Base-by-base conservation (phyloP, 1,139 yeast species). In the Suhomyces bribrorum region DNA sequence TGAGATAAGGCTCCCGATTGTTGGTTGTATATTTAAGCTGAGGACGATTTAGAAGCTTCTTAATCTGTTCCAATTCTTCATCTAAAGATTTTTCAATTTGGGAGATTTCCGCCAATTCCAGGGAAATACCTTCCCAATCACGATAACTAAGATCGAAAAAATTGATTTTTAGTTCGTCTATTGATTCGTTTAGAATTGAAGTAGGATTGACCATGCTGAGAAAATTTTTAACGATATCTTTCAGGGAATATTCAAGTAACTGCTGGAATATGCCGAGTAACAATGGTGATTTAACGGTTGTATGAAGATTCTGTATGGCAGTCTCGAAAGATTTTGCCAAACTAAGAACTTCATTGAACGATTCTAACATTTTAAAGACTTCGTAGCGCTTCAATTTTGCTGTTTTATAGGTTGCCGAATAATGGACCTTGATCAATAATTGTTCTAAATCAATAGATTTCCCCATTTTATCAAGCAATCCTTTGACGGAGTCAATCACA, bases 351-450 rank as follows among this genome's bases (percentile, higher is more conserved):
- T 73, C 77, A 26, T 62, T 52, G 38, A 83, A 61, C 32, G 73
- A 72, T 28, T 69, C 71, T 43, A 92, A 61, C 53, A 86, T 75
- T 18, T 65, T 56, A 49, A 75, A 86, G 1, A 86, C 66, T 45
- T 89, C 95, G 40, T 77, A 79, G 28, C 95, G 71, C 14, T 79
- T 71, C 13, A 86, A 73, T 37, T 74, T 72, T 2, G 77, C 77
- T 2, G 56, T 44, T 2, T 47, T 45, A 34, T 60, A 48, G 2
- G 61, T 47, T 5, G 69, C 58, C 0, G 74, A 62, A 54, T 87
- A 88, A 46, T 86, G 86, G 2, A 87, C 66, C 46, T 85, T 80
- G 39, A 82, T 79, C 32, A 88, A 60, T 4, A 77, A 72, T 40
- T 79, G 75, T 46, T 87, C 89, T 23, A 92, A 61, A 55, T 92